Base-by-base conservation (phyloP, 202 grass and related monocot genomes). In the Schoenoplectus triqueter region DNA sequence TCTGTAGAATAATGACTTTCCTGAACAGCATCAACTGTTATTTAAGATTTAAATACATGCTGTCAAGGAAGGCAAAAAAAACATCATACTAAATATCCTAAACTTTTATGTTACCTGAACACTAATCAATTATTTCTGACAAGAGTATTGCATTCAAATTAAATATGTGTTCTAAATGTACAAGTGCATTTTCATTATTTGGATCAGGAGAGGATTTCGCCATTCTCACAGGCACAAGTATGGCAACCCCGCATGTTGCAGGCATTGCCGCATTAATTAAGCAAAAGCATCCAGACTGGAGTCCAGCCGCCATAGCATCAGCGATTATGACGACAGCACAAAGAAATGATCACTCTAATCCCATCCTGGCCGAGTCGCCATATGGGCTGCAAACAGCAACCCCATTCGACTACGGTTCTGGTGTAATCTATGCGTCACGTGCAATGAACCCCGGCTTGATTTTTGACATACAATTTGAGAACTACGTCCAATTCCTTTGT, bases 341-440 rank as follows among this genome's bases (percentile, higher is more conserved):
- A 79, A 80, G 44, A 48, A 86, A 72, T 0, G 92, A 93, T 73
- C 90, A 75, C 1, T 83, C 61, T 49, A 91, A 83, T 48, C 85
- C 77, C 2, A 88, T 98, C 49, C 86, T 55, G 86, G 92, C 92
- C 2, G 40, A 86, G 63, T 51, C 82, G 3, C 66, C 81, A 57
- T 10, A 18, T 3, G 81, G 85, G 44, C 4, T 88, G 10, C 66
- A 40, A 15, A 78, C 83, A 1, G 92, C 91, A 1, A 98, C 81
- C 65, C 95, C 92, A 69, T 98, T 98, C 69, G 95, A 98, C 89
- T 92, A 92, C 79, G 95, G 95, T n/a, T 82, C 91, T 0, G 95
- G 95, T 15, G 83, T 88, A 62, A 80, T 98, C 77, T 93, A 95
- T 85, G 89, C 86, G 62, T 83, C 84, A 59, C 91, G 92, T 50